phyloP scores from a whole-genome alignment of 2,329 filamentous ascomycete species.

The Trichoderma semiorbis region DNA sequence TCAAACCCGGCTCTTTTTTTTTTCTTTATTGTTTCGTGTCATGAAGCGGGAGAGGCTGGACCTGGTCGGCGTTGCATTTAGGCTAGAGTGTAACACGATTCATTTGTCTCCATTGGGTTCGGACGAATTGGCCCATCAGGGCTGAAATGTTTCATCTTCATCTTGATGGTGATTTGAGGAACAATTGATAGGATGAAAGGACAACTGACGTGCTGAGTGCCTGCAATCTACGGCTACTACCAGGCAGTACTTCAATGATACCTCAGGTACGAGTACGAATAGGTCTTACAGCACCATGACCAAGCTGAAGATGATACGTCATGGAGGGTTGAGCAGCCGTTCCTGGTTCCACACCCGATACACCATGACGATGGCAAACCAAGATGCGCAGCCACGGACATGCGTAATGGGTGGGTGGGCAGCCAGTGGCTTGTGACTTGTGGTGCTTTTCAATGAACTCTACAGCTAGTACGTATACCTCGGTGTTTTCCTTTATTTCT shows the following conservation, averaged over 20 bases:
- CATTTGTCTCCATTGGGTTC: background rate
- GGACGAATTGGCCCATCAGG: background rate
- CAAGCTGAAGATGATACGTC: slow-evolving; percentile 1
- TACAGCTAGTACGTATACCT: background rate
- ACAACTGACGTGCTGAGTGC: no score
- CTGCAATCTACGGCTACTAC: no score
- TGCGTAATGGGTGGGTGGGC: slow-evolving; percentile 1
- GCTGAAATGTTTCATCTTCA: background rate
- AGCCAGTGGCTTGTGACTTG: background rate
- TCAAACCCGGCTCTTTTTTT: background rate
- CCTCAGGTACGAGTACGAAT: background rate
- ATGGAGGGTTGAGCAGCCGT: background rate
- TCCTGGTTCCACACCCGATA: slow-evolving; percentile 9
- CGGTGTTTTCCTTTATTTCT: background rate
- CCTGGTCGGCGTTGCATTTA: background rate
- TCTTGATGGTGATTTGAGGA: background rate
- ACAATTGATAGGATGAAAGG: background rate
- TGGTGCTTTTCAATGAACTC: background rate
- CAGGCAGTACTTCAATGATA: background rate
- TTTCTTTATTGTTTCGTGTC: background rate
- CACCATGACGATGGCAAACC: slow-evolving; percentile 2
- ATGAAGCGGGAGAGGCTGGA: background rate
- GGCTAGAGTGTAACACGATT: background rate
- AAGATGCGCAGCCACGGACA: slow-evolving; percentile 14
- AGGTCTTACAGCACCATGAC: background rate